Percentiles rank a stretch among this genome's conserved stretches.
Evolutionary conservation across 352 stramenopile species (phyloP).

Genomic region (Blastocystis sp.): DNA sequence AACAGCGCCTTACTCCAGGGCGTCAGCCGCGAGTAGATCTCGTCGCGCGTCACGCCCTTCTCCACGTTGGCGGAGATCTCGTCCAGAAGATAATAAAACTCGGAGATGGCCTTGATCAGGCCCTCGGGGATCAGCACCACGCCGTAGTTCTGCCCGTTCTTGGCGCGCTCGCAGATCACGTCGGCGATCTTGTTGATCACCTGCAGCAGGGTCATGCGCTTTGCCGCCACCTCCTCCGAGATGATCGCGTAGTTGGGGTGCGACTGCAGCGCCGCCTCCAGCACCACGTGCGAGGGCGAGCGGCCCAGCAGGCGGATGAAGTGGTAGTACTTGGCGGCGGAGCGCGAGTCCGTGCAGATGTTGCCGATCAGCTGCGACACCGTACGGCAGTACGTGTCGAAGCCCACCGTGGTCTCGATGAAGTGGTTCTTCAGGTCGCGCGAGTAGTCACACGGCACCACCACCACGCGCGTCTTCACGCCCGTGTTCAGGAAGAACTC

Average conservation of each 20-base stretch:
- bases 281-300: slow-evolving; percentile 73
- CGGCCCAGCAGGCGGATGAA: slow-evolving; percentile 75
- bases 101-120: slow-evolving; percentile 73
- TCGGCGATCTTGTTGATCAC: slow-evolving; percentile 74
- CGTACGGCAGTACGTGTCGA: slow-evolving; percentile 73
- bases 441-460: slow-evolving; percentile 73
- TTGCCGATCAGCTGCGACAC: slow-evolving; percentile 74
- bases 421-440: slow-evolving; percentile 75
- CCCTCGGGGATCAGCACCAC: slow-evolving; percentile 73
- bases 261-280: slow-evolving; percentile 74
- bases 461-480: slow-evolving; percentile 73
- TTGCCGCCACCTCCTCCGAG: slow-evolving; percentile 74
- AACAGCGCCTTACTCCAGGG: slow-evolving; percentile 71
- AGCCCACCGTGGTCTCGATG: slow-evolving; percentile 74
- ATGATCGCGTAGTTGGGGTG: slow-evolving; percentile 74
- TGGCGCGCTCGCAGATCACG: slow-evolving; percentile 72
- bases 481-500: slow-evolving; percentile 73
- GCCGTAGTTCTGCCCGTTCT: slow-evolving; percentile 72
- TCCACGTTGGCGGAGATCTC: slow-evolving; percentile 72
- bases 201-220: slow-evolving; percentile 72
- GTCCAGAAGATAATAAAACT: slow-evolving; percentile 73
- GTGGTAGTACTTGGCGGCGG: slow-evolving; percentile 75
- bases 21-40: slow-evolving; percentile 71
- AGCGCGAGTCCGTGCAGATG: slow-evolving; percentile 73
- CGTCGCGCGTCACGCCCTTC: slow-evolving; percentile 70